Conservation (phyloP, 2,329 filamentous ascomycete species). For the Achaetomium macrosporum region DNA sequence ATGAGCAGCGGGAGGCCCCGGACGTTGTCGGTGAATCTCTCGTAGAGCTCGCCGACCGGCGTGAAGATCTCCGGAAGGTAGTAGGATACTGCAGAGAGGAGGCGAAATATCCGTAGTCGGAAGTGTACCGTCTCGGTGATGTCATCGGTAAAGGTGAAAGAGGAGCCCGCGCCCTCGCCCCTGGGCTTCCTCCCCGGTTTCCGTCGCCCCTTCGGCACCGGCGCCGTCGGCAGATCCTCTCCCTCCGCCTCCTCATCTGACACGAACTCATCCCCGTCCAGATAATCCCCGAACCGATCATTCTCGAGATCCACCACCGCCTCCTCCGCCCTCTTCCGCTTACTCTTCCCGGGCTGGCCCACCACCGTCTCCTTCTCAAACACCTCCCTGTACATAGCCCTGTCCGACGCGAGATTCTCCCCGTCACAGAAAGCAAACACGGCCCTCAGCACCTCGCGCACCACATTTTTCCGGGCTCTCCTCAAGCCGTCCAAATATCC, state of each 20-base stretch:
- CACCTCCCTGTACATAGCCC: constrained; percentile 56
- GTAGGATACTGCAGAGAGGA: constrained; percentile 44
- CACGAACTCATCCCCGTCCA: constrained; percentile 52
- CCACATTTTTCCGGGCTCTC: constrained; percentile 35
- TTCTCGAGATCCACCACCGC: constrained; percentile 51
- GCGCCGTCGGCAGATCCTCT: constrained; percentile 39
- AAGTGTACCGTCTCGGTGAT: constrained; percentile 52
- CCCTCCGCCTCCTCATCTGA: constrained; percentile 33
- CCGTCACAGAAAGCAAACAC: constrained; percentile 58
- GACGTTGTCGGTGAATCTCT: constrained; percentile 51
- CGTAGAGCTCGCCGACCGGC: constrained; percentile 48
- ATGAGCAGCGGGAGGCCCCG: constrained; percentile 52
- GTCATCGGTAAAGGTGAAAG: constrained; percentile 31
- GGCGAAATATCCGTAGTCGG: constrained; percentile 56
- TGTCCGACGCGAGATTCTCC: constrained; percentile 39
- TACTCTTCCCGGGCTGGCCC: constrained; percentile 37
- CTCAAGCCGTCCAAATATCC: constrained; percentile 48
- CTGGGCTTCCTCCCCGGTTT: constrained; percentile 30
- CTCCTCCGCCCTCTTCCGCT: constrained; percentile 42
- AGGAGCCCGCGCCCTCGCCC: constrained; percentile 21
- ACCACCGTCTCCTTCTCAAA: constrained; percentile 60
- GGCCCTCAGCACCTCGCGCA: constrained; percentile 56
- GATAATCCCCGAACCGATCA: constrained; percentile 55
- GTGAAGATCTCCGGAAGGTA: constrained; percentile 39
- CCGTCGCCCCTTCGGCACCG: constrained; percentile 27